A percentile compares a stretch with the other conserved stretches of the same genome.
Conservation (phyloP, 371 early-diverging fungal species). For the Gilbertella persicaria region DNA sequence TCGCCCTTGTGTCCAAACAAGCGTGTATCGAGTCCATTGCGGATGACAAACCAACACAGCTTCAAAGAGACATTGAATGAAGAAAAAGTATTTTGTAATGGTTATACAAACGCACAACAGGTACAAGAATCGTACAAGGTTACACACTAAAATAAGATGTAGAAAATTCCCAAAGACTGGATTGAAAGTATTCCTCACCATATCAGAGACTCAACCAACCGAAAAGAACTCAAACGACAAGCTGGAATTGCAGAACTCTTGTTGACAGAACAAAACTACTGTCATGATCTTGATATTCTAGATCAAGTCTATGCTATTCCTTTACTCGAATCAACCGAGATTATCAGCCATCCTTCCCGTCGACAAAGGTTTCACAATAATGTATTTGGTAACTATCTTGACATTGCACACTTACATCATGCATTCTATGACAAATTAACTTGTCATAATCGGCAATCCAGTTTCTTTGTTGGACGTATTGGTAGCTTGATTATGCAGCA, state of each 20-base stretch:
- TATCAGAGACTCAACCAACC: slow-evolving; percentile 14
- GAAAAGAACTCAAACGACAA: slow-evolving; percentile 36
- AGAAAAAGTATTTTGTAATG: neutral
- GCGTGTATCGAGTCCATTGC: slow-evolving; percentile 10
- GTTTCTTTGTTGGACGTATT: slow-evolving; percentile 21
- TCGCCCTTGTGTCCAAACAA: slow-evolving; percentile 38
- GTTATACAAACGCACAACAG: neutral
- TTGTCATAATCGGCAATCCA: slow-evolving; percentile 13
- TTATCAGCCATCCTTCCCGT: slow-evolving; percentile 8
- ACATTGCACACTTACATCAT: slow-evolving; percentile 24
- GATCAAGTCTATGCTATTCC: slow-evolving; percentile 34
- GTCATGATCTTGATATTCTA: slow-evolving; percentile 30
- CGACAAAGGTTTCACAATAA: slow-evolving; percentile 28
- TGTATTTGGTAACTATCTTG: slow-evolving; percentile 36
- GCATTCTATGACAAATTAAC: slow-evolving; percentile 14
- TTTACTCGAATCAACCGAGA: slow-evolving; percentile 16
- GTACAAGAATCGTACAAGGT: neutral
- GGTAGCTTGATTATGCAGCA: slow-evolving; percentile 23
- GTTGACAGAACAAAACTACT: slow-evolving; percentile 32
- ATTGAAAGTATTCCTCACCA: slow-evolving; percentile 22
- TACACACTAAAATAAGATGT: neutral
- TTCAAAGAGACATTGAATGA: neutral
- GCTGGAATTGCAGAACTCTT: slow-evolving; percentile 40
- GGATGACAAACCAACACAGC: slow-evolving; percentile 1
- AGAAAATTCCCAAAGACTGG: slow-evolving; percentile 17